These are phyloP conservation scores for Pseudisothecium myosuroides DNA, from an alignment of 225 moss, liverwort and hornwort genomes.

Conservation along the genomic window DNA sequence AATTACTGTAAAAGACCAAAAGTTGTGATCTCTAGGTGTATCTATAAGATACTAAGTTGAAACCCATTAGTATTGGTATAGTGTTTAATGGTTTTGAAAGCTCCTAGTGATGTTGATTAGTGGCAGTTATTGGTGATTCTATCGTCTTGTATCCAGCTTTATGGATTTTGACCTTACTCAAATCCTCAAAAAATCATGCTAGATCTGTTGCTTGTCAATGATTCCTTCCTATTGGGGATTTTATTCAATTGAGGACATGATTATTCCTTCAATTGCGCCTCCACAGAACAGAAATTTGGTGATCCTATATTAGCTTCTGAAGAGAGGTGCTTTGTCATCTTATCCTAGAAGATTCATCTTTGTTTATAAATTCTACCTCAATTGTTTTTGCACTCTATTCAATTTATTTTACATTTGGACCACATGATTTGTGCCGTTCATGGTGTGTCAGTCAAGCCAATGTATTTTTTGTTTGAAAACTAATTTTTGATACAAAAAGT, in stretches of 20 bases:
- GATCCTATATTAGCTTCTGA: neutral
- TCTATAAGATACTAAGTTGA: neutral
- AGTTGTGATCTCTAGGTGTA: neutral
- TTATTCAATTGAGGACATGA: neutral
- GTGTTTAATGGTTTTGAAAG: neutral
- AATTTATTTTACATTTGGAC: neutral
- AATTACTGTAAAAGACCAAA: neutral
- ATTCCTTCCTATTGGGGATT: neutral
- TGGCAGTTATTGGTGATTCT: neutral
- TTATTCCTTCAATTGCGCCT: neutral
- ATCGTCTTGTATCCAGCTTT: neutral
- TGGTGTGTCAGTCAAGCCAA: neutral
- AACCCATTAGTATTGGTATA: neutral
- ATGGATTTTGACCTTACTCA: neutral
- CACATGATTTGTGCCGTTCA: neutral
- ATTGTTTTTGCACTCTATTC: neutral
- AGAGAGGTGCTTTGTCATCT: neutral
- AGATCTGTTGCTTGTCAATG: neutral
- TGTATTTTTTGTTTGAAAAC: neutral
- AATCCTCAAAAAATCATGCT: neutral
- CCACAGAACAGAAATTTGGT: neutral
- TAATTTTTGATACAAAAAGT: neutral
- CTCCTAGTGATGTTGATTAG: neutral
- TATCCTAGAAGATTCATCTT: neutral
- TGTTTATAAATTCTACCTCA: neutral